Percentiles rank a stretch among this genome's conserved stretches.
Conservation (phyloP, 1,139 yeast genomes). For the Debaryomyces sp. region DNA sequence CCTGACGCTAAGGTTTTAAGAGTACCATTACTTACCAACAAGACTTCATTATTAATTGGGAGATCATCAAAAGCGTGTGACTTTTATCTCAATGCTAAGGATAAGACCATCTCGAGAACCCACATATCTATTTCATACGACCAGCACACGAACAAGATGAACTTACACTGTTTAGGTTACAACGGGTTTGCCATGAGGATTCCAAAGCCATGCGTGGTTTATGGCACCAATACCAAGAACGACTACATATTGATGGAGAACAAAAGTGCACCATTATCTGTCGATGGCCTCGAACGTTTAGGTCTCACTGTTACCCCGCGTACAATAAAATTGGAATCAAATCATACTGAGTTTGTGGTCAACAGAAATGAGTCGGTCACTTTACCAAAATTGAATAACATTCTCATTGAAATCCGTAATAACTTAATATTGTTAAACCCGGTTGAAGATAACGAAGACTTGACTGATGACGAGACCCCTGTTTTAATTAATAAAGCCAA, state of each 20-base stretch:
- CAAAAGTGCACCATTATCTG: slow-evolving; percentile 16
- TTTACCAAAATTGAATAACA: slow-evolving; percentile 58
- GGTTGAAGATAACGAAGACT: slow-evolving; percentile 43
- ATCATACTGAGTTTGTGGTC: slow-evolving; percentile 60
- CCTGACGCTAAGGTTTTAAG: slow-evolving; percentile 43
- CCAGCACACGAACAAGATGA: slow-evolving; percentile 24
- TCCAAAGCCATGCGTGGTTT: slow-evolving; percentile 50
- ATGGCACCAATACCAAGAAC: slow-evolving; percentile 28
- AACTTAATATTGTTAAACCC: slow-evolving; percentile 60
- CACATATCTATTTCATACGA: slow-evolving; percentile 49
- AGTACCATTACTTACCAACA: slow-evolving; percentile 32
- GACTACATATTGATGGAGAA: slow-evolving; percentile 38
- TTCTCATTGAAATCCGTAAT: slow-evolving; percentile 63
- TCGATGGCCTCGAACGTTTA: slow-evolving; percentile 15
- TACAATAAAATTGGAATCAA: slow-evolving; percentile 44
- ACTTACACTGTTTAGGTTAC: slow-evolving; percentile 64
- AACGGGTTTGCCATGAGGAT: slow-evolving; percentile 69
- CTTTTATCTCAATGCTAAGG: slow-evolving; percentile 53
- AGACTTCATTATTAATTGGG: slow-evolving; percentile 48
- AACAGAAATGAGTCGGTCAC: slow-evolving; percentile 55
- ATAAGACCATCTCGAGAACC: slow-evolving; percentile 67
- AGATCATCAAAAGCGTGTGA: slow-evolving; percentile 67
- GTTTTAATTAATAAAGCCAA: slow-evolving; percentile 18
- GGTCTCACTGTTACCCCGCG: slow-evolving; percentile 24
- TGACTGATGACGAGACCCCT: slow-evolving; percentile 44